Evolutionary conservation across 2,329 filamentous ascomycete genomes (phyloP).

Genomic region (Diatrype stigma): DNA sequence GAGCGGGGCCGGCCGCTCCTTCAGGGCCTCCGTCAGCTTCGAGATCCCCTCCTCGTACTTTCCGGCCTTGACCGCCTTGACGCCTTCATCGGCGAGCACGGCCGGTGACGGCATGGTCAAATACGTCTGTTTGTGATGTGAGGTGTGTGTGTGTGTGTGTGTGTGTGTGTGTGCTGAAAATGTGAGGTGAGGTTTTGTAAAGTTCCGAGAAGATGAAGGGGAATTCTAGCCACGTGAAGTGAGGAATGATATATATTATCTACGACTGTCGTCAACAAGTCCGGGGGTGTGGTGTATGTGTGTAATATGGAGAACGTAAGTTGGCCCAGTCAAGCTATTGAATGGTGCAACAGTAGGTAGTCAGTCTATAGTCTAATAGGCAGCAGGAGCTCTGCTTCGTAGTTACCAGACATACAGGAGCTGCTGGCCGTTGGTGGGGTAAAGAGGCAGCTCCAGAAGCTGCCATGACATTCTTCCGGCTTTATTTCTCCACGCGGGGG

Average conservation of each 20-base stretch:
- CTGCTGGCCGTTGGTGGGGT: background rate
- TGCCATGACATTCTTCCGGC: background rate
- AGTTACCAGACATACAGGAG: background rate
- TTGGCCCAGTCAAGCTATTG: too few species aligned
- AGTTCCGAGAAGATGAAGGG: too few species aligned
- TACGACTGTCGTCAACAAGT: too few species aligned
- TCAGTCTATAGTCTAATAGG: too few species aligned
- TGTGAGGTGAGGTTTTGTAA: too few species aligned
- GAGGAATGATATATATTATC: too few species aligned
- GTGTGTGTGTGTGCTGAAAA: too few species aligned
- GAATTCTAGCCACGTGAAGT: too few species aligned
- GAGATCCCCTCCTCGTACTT: slow-evolving; percentile 66
- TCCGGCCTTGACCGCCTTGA: slow-evolving; percentile 58
- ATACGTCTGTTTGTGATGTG: background rate
- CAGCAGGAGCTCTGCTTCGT: too few species aligned
- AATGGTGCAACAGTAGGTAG: background rate
- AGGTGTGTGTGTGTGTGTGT: background rate
- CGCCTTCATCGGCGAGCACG: slow-evolving; percentile 53
- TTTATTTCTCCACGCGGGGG: background rate
- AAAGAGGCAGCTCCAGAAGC: background rate
- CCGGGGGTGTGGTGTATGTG: too few species aligned
- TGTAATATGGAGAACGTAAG: too few species aligned
- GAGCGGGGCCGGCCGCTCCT: slow-evolving; percentile 61
- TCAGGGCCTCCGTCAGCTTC: slow-evolving; percentile 64
- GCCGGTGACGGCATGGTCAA: slow-evolving; percentile 45